Evolutionary conservation across 1,139 yeast genomes (phyloP).

Genomic region (Cylindricascospora bacillispora): DNA sequence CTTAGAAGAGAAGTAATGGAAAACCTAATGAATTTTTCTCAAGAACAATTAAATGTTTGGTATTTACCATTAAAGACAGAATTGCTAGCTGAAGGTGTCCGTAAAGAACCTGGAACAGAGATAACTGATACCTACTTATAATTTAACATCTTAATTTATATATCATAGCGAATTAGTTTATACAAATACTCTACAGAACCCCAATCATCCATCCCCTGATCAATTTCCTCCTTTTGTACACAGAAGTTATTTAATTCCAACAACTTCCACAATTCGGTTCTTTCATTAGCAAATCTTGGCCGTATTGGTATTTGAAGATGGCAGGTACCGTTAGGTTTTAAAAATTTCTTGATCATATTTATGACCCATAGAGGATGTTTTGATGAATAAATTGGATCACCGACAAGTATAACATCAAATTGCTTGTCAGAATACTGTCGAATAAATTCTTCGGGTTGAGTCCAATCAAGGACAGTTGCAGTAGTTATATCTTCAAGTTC

Average conservation of each 20-base stretch:
- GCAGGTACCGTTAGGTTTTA: slow-evolving; percentile 33
- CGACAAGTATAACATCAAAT: slow-evolving; percentile 52
- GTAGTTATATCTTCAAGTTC: slow-evolving; percentile 21
- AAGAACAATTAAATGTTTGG: slow-evolving; percentile 23
- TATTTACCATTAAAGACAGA: slow-evolving; percentile 13
- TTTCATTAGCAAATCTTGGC: slow-evolving; percentile 48
- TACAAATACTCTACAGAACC: slow-evolving; percentile 57
- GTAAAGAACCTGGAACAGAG: not conserved
- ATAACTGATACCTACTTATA: not conserved
- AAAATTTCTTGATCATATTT: slow-evolving; percentile 38
- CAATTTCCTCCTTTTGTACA: slow-evolving; percentile 27
- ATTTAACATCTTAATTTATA: not conserved
- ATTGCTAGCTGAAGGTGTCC: not conserved
- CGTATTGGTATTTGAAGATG: slow-evolving; percentile 69
- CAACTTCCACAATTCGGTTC: slow-evolving; percentile 46
- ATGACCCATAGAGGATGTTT: slow-evolving; percentile 68
- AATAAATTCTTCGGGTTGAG: slow-evolving; percentile 36
- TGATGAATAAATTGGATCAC: slow-evolving; percentile 82
- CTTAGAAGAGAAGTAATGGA: slow-evolving; percentile 22
- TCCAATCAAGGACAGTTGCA: slow-evolving; percentile 68
- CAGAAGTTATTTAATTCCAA: slow-evolving; percentile 29
- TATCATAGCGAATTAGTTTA: slow-evolving; percentile 27
- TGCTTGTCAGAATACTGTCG: slow-evolving; percentile 10
- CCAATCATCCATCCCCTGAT: slow-evolving; percentile 75
- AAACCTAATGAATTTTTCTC: slow-evolving; percentile 15